These are phyloP conservation scores for Tephrocybe sp. DNA, from an alignment of 768 basidiomycete species.

Conservation along the genomic window DNA sequence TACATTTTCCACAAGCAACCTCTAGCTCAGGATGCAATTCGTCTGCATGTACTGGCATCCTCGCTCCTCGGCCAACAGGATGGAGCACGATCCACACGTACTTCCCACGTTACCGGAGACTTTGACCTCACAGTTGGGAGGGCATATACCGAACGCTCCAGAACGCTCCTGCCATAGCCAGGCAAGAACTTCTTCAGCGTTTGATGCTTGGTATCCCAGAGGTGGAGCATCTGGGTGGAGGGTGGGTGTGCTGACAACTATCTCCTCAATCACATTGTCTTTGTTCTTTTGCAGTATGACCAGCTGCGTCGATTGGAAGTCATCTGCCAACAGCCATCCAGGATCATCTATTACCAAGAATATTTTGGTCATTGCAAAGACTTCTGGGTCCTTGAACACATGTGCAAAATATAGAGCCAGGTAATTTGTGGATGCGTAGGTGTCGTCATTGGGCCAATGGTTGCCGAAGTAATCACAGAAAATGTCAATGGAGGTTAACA, in stretches of 20 bases:
- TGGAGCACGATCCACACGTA: no score
- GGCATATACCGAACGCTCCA: slow-evolving; percentile 3
- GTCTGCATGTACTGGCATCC: no score
- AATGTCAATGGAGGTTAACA: neutral
- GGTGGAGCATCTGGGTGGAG: neutral
- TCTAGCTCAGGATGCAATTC: no score
- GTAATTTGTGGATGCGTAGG: neutral
- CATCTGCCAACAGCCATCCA: neutral
- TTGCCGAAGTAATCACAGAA: neutral
- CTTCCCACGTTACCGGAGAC: neutral
- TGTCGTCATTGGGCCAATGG: slow-evolving; percentile 2
- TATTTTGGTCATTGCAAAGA: neutral
- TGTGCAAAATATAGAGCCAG: neutral
- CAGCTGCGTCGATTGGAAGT: neutral
- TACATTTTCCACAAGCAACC: no score
- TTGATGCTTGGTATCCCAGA: neutral
- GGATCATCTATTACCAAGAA: neutral
- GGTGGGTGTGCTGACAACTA: neutral
- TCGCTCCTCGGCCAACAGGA: no score
- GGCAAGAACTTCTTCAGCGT: neutral
- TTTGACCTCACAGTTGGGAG: neutral
- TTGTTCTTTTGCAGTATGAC: neutral
- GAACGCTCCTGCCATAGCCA: slow-evolving; percentile 1
- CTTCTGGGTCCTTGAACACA: neutral
- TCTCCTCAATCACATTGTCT: neutral